These are phyloP conservation scores for Dendryphion nanum DNA, from an alignment of 2,329 filamentous ascomycete species.

Conservation along the genomic window DNA sequence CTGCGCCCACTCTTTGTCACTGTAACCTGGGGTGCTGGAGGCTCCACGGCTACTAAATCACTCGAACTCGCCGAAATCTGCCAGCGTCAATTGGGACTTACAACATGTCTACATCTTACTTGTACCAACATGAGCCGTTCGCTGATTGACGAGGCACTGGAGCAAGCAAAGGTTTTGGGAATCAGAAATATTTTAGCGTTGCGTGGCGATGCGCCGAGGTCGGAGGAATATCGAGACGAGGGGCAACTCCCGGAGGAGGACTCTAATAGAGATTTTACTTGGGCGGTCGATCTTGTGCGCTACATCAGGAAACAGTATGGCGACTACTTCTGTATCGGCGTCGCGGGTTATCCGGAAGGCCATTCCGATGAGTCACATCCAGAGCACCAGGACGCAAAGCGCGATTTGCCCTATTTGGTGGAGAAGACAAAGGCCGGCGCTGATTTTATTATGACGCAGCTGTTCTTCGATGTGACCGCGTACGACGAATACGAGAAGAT, in stretches of 20 bases:
- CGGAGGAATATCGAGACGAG: constrained; percentile 78
- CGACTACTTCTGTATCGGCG: constrained; percentile 94
- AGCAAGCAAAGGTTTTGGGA: constrained; percentile 85
- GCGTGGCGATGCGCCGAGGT: constrained; percentile 84
- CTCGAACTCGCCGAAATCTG: constrained; percentile 94
- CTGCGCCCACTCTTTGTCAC: constrained; percentile 92
- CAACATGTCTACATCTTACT: constrained; percentile 92
- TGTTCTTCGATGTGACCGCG: constrained; percentile 88
- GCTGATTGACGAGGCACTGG: constrained; percentile 82
- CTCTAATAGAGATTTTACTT: constrained; percentile 76
- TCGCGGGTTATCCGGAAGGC: constrained; percentile 92
- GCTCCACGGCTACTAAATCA: constrained; percentile 85
- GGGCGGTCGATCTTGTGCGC: constrained; percentile 82
- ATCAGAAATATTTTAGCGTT: constrained; percentile 93
- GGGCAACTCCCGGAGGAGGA: constrained; percentile 59
- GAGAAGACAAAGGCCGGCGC: constrained; percentile 90
- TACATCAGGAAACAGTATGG: constrained; percentile 86
- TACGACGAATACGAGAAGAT: constrained; percentile 77
- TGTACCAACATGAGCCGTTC: constrained; percentile 95
- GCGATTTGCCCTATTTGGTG: constrained; percentile 81
- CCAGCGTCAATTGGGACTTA: constrained; percentile 86
- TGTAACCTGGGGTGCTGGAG: constrained; percentile 96
- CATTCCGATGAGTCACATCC: constrained; percentile 90
- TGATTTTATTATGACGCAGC: constrained; percentile 97
- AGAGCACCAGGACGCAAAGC: constrained; percentile 63